Base-by-base conservation (phyloP, 2,329 filamentous ascomycete genomes). In the Diplodia sapinea region DNA sequence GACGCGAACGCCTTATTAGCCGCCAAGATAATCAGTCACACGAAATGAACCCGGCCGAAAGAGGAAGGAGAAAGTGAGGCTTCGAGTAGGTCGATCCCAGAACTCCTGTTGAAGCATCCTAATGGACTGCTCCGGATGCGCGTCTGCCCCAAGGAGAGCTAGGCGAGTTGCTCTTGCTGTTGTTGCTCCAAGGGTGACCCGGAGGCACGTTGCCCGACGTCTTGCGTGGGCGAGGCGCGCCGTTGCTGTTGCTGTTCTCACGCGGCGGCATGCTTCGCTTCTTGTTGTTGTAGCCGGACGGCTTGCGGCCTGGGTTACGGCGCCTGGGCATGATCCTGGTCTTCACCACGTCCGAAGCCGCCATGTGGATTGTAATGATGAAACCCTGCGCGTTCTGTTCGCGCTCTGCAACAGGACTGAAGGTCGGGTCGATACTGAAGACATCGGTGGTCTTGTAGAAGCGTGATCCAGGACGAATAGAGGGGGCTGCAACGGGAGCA, bases 1-100 rank as follows among this genome's bases (percentile, higher is more conserved):
- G 64, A 66, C 64, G 54, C 43, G 55, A 66, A 66, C 64, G 64
- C 64, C 64, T 50, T 59, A 56, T 50, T 66, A 50, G 64, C 49
- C 47, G 55, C 65, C 65, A 59, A 57, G 31, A 67, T 50, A 43
- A 67, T 36, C 65, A 51, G 8, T 61, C 62, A 59, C 56, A 43
- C 65, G 49, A 47, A 47, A 47, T 61, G 47, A 51, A 66, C 43
- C 31, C 40, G 13, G 64, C 52, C 64, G 33, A 51, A 57, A 51
- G 63, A 55, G 36, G 50, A 65, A 65, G 51, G 55, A 64, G 31
- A 56, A 49, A 56, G 43, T 33, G 57, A 50, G 33, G 56, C 17
- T 57, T 40, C 33, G 33, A 40, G 54, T 38, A n/a, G 31, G 36
- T 17, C 17, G 13, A 40, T 43, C 12, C 56, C 56, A 1, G 6